Base-by-base conservation (phyloP, 257 asterid species). In the Primulina tabacum region DNA sequence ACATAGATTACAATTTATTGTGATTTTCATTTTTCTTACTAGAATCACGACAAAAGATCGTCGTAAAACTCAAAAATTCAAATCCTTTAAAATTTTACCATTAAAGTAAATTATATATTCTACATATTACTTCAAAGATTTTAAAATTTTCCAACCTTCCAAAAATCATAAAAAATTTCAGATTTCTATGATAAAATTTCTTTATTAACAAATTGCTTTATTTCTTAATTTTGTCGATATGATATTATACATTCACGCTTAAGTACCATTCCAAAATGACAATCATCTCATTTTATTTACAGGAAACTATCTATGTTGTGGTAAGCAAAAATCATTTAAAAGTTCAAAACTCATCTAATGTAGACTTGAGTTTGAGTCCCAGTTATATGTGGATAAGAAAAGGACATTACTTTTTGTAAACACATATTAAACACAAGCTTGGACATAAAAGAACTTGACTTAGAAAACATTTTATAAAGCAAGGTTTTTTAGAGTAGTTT, bases 1-100 rank as follows among this genome's bases (percentile, higher is more conserved):
- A 55, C 55, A 70, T 10, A 52, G 73, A 78, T 73, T 78, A 65
- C 34, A 28, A 60, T 74, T 73, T 73, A 71, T 70, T 78, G 35
- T 8, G 35, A 52, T 30, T 71, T 30, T 29, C 3, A 2, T 71
- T 50, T 66, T 66, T 60, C 73, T 78, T 78, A 65, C 73, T 70
- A 28, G 73, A 76, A 76, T 60, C 34, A 61, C 33, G 37, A 67
- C 50, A 69, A 21, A 16, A 60, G 71, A 73, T 69, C 72, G 32
- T 73, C 35, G 60, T 9, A 34, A 65, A 73, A 69, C 40, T 20
- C 28, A 58, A 57, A 24, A 32, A 47, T 69, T 34, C 33, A 73
- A 58, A 14, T 63, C 71, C 43, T 29, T 69, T 30, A 70, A 65
- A 52, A 60, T 7, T 61, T 55, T 59, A 65, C 76, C 67, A 64